These are phyloP conservation scores for Colletotrichum abscissum DNA, from an alignment of 2,329 filamentous ascomycete genomes.

Conservation along the genomic window DNA sequence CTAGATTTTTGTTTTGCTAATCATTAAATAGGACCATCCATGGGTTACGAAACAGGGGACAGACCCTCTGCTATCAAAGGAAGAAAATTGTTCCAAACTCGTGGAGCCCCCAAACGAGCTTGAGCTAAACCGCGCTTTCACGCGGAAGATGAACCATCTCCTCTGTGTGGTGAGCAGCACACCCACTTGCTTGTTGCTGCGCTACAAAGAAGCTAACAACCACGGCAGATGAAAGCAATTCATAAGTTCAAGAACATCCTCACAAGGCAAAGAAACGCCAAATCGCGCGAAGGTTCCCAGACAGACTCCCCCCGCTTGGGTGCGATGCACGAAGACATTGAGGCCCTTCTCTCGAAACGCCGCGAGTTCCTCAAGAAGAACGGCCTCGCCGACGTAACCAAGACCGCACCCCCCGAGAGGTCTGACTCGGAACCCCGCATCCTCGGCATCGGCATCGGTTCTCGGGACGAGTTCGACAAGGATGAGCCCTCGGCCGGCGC, in stretches of 20 bases:
- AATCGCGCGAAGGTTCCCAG: constrained; percentile 17
- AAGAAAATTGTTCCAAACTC: constrained; percentile 86
- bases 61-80: constrained; percentile 81
- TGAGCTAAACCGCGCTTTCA: constrained; percentile 92
- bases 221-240: constrained; percentile 83
- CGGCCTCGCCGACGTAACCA: constrained; percentile 58
- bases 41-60: constrained; percentile 89
- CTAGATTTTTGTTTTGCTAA: neutral
- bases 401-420: constrained; percentile 53
- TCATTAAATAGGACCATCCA: constrained; percentile 76
- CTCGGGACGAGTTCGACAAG: constrained; percentile 57
- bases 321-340: constrained; percentile 59
- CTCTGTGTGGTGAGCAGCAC: constrained; percentile 77
- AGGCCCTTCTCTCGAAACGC: constrained; percentile 59
- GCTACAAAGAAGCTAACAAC: constrained; percentile 14
- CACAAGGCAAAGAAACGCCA: constrained; percentile 38
- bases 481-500: constrained; percentile 56
- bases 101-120: constrained; percentile 88
- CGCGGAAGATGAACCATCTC: constrained; percentile 86
- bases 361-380: constrained; percentile 51
- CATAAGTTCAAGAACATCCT: constrained; percentile 86
- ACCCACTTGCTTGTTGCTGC: neutral
- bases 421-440: constrained; percentile 72
- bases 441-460: constrained; percentile 80
- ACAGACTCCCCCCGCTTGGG: constrained; percentile 43